Conservation (phyloP, 208 protist genomes). For the Leishmania major region DNA sequence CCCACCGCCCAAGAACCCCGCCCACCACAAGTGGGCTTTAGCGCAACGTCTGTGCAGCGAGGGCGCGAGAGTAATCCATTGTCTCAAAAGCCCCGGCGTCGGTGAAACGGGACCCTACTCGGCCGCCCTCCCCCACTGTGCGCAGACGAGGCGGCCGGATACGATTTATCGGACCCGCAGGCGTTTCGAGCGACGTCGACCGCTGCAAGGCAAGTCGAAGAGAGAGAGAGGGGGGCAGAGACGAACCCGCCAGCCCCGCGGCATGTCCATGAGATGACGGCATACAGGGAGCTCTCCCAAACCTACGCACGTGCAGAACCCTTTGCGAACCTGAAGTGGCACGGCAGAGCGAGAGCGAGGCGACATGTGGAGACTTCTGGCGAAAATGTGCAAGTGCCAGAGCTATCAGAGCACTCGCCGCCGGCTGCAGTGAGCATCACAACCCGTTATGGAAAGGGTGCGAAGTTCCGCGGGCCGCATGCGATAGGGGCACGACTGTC, state of each 20-base stretch:
- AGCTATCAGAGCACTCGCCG: neutral
- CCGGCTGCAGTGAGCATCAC: neutral
- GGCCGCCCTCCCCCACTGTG: neutral
- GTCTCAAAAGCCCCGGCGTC: neutral
- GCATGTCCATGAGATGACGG: neutral
- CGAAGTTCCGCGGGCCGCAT: neutral
- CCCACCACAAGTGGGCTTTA: neutral
- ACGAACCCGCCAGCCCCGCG: neutral
- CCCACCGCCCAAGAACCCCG: neutral
- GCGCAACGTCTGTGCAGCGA: neutral
- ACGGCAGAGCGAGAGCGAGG: neutral
- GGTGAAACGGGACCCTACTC: neutral
- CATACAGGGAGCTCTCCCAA: neutral
- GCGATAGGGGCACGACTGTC: neutral
- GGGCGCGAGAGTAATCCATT: neutral
- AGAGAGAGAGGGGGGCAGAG: neutral
- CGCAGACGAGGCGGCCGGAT: neutral
- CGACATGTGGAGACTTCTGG: neutral
- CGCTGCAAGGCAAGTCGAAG: neutral
- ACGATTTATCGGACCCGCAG: neutral
- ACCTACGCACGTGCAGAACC: neutral
- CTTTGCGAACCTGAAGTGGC: neutral
- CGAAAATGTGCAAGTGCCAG: neutral
- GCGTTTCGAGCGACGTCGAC: neutral
- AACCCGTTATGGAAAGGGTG: neutral